Evolutionary conservation across 2,329 filamentous ascomycete genomes (phyloP).

Genomic region (Xylaria sp.): DNA sequence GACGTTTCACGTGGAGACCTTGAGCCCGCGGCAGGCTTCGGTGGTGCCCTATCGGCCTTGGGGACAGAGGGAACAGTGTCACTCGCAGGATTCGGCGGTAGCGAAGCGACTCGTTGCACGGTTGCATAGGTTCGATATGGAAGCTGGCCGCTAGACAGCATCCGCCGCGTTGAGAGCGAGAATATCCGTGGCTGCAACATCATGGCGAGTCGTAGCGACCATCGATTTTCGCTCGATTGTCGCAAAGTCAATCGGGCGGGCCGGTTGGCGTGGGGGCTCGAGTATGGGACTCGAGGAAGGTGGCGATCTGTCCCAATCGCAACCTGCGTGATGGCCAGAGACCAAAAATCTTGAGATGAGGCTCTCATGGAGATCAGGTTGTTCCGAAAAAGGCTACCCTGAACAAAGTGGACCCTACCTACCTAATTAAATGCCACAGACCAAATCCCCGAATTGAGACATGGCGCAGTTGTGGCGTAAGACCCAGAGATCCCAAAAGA

Average conservation of each 20-base stretch:
- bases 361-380: conserved; percentile 44
- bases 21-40: conserved; percentile 31
- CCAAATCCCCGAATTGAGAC: background rate
- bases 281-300: conserved; percentile 4
- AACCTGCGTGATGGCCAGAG: conserved; percentile 4
- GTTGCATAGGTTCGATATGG: conserved; percentile 47
- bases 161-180: conserved; percentile 44
- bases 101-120: conserved; percentile 36
- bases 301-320: conserved; percentile 25
- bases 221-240: conserved; percentile 22
- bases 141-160: conserved; percentile 41
- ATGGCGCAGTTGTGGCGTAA: conserved; percentile 22
- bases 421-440: no score
- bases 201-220: conserved; percentile 37
- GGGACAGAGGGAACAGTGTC: conserved; percentile 34
- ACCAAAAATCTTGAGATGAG: conserved; percentile 44
- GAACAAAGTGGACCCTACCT: background rate
- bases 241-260: conserved; percentile 25
- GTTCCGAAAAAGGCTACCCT: conserved; percentile 40
- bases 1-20: conserved; percentile 48
- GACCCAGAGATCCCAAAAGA: conserved; percentile 21
- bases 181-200: conserved; percentile 50
- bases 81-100: conserved; percentile 27
- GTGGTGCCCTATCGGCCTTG: conserved; percentile 35
- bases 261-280: conserved; percentile 22